These are phyloP conservation scores for Rhizophagus prolifer DNA, from an alignment of 192 early-diverging fungal species.

Conservation along the genomic window DNA sequence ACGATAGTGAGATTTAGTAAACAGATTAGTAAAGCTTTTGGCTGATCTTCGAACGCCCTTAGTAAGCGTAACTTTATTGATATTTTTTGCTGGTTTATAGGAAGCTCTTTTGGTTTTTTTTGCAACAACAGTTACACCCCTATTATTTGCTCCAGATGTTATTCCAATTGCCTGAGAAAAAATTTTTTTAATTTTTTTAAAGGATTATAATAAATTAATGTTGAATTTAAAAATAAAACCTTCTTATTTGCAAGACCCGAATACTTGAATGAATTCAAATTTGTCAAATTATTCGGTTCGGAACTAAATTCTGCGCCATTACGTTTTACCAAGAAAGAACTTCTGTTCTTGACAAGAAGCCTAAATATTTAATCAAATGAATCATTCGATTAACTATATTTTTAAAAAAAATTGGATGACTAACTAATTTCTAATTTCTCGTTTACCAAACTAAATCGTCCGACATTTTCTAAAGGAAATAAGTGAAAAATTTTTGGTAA, in stretches of 20 bases:
- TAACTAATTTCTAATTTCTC: not conserved
- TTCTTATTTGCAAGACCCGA: slow-evolving; percentile 77
- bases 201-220: not conserved
- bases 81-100: slow-evolving; percentile 54
- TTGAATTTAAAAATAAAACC: slow-evolving; percentile 38
- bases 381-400: no score
- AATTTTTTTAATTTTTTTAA: not conserved
- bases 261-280: slow-evolving; percentile 81
- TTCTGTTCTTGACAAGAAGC: slow-evolving; percentile 73
- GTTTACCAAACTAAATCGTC: not conserved
- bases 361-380: slow-evolving; percentile 26
- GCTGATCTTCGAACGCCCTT: slow-evolving; percentile 64
- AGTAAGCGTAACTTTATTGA: slow-evolving; percentile 54
- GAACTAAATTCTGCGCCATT: slow-evolving; percentile 69
- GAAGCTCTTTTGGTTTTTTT: slow-evolving; percentile 57
- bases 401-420: no score
- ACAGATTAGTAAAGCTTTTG: slow-evolving; percentile 62
- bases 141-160: slow-evolving; percentile 47
- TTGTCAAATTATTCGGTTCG: slow-evolving; percentile 75
- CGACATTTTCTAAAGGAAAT: not conserved
- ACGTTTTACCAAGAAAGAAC: slow-evolving; percentile 82
- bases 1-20: slow-evolving; percentile 62
- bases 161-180: slow-evolving; percentile 58
- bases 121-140: slow-evolving; percentile 64
- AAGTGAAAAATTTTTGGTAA: no score